phyloP scores from a whole-genome alignment of 441 rosid species.

The Melastoma candidum region DNA sequence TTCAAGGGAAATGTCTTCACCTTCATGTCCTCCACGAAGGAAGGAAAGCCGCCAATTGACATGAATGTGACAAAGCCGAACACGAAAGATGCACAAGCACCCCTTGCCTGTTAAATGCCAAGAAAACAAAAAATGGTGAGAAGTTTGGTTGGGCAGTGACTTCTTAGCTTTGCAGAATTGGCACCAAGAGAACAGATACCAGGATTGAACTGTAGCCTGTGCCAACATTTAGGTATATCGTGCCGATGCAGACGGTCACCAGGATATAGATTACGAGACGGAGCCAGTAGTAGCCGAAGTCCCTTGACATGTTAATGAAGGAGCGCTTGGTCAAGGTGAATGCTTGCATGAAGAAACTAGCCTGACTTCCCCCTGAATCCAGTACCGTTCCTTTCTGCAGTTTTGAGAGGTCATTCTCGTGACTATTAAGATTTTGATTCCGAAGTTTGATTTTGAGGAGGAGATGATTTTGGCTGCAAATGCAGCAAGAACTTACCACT shows the following conservation, averaged over 20 bases:
- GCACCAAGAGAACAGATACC: conserved; percentile 30
- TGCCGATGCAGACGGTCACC: conserved; percentile 87
- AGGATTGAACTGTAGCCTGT: conserved; percentile 76
- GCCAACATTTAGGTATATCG: conserved; percentile 81
- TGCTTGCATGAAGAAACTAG: conserved; percentile 85
- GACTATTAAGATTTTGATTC: background rate
- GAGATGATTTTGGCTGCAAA: background rate
- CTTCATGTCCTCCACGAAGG: conserved; percentile 99
- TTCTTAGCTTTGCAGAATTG: conserved; percentile 1
- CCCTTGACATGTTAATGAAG: conserved; percentile 88
- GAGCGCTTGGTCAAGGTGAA: conserved; percentile 80
- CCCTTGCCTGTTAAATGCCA: conserved; percentile 57
- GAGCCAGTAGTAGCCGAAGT: conserved; percentile 97
- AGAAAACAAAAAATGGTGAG: conserved; percentile 1
- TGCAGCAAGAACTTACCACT: conserved; percentile 50
- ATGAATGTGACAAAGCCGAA: conserved; percentile 95
- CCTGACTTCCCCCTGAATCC: conserved; percentile 91
- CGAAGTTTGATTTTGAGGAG: no score
- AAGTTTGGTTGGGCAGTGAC: background rate
- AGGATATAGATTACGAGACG: conserved; percentile 75
- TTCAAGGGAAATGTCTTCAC: conserved; percentile 17
- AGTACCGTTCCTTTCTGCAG: conserved; percentile 88
- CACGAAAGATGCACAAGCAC: conserved; percentile 89
- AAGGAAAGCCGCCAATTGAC: conserved; percentile 98
- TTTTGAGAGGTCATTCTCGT: background rate